Percentiles rank a stretch among this genome's conserved stretches.
These are phyloP conservation scores for Mikania micrantha DNA, from an alignment of 129 eudicot species.

Conservation along the genomic window DNA sequence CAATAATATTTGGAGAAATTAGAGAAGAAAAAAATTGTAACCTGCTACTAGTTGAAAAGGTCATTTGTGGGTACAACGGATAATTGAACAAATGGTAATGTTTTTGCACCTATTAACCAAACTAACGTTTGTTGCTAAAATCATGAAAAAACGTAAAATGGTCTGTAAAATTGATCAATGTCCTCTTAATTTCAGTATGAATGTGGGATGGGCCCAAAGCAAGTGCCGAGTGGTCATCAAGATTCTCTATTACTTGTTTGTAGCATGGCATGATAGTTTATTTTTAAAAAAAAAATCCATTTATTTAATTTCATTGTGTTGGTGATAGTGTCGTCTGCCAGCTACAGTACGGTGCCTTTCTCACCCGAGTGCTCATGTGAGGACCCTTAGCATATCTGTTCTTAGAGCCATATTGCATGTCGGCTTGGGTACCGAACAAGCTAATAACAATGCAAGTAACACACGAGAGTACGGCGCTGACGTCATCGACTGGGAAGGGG, in stretches of 20 bases:
- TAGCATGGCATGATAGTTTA: background rate
- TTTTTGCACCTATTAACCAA: background rate
- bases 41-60: no score
- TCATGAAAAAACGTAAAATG: background rate
- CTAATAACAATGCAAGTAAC: conserved; percentile 30
- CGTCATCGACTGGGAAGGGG: conserved; percentile 67
- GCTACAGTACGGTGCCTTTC: conserved; percentile 86
- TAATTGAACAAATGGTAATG: no score
- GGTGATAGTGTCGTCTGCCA: conserved; percentile 82
- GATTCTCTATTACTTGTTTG: background rate
- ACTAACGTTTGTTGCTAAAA: background rate
- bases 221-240: background rate
- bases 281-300: background rate
- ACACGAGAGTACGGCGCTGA: conserved; percentile 34
- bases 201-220: background rate
- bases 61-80: no score
- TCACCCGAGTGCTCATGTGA: conserved; percentile 96
- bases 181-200: background rate
- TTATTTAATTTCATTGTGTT: background rate
- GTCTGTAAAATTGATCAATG: no score
- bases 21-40: no score
- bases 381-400: conserved; percentile 90
- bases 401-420: conserved; percentile 68
- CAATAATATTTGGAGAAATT: no score
- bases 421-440: conserved; percentile 32